A percentile compares a stretch with the other conserved stretches of the same genome.
phyloP scores from a whole-genome alignment of 1,284 basidiomycete species.

The Pyrrhoderma lamaoense region DNA sequence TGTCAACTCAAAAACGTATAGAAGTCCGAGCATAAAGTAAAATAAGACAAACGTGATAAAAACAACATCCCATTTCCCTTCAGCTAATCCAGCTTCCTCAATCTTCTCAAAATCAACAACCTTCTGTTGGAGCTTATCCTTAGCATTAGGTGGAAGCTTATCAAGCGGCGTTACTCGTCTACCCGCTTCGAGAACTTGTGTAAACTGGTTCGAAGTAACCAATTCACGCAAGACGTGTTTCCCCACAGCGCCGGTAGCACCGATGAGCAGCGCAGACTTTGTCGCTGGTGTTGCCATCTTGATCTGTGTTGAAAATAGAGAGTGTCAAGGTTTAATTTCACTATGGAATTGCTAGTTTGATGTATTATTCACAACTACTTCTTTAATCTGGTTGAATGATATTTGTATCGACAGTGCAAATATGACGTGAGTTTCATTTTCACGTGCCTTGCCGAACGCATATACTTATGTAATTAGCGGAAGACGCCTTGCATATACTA shows the following conservation, averaged over 20 bases:
- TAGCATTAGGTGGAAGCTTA: conserved; percentile 11
- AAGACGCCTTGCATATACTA: no score
- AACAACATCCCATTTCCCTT: conserved; percentile 62
- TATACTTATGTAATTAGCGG: no score
- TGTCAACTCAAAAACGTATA: neutral
- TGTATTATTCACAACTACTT: no score
- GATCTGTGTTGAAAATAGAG: no score
- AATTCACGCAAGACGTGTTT: conserved; percentile 26
- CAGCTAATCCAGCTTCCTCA: conserved; percentile 40
- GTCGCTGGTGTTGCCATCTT: conserved; percentile 15
- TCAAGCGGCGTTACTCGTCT: conserved; percentile 24
- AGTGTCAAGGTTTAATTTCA: no score
- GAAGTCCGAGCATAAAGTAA: neutral
- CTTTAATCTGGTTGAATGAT: no score
- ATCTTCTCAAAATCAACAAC: conserved; percentile 61
- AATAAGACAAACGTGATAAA: conserved; percentile 29
- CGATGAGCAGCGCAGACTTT: conserved; percentile 27
- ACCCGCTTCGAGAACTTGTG: conserved; percentile 27
- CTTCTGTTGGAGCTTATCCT: conserved; percentile 38
- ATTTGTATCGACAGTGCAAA: no score
- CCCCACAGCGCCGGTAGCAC: conserved; percentile 29
- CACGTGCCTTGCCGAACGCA: no score
- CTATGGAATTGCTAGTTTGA: no score
- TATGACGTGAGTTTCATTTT: no score
- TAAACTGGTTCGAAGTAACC: conserved; percentile 23